Percentiles rank a stretch among this genome's conserved stretches.
Conservation (phyloP, 108 stramenopile genomes). For the Cylindrotheca closterium region DNA sequence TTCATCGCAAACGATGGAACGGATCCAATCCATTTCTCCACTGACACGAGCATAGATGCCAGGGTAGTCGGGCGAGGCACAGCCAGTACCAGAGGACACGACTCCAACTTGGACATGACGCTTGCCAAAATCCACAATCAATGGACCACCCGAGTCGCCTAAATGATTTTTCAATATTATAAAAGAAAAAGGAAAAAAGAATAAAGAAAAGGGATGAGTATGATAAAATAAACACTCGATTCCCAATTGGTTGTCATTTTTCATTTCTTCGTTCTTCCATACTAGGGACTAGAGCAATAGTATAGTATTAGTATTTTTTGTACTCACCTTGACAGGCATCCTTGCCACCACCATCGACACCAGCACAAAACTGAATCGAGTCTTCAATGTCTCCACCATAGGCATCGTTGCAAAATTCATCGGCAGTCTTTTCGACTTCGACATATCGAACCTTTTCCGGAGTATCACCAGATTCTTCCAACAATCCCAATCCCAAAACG, state of each 20-base stretch:
- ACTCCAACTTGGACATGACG: slow-evolving; percentile 13
- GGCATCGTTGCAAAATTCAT: slow-evolving; percentile 13
- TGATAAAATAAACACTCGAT: too few species aligned
- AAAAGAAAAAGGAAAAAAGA: too few species aligned
- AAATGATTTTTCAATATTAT: too few species aligned
- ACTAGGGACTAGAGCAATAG: too few species aligned
- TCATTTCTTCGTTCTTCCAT: too few species aligned
- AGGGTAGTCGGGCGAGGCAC: slow-evolving; percentile 23
- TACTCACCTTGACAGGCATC: slow-evolving; percentile 52
- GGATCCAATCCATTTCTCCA: slow-evolving; percentile 65
- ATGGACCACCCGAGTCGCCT: slow-evolving; percentile 55
- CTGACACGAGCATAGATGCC: slow-evolving; percentile 68
- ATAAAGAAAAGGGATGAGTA: too few species aligned
- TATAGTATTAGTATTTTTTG: too few species aligned
- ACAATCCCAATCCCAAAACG: slow-evolving; percentile 41
- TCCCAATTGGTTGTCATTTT: too few species aligned
- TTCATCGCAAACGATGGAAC: slow-evolving; percentile 36
- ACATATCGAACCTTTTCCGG: slow-evolving; percentile 30
- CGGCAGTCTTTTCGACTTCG: slow-evolving; percentile 11
- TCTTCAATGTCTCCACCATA: slow-evolving; percentile 5
- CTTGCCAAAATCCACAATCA: slow-evolving; percentile 14
- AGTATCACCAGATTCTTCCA: background rate
- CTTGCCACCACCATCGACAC: slow-evolving; percentile 8
- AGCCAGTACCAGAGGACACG: slow-evolving; percentile 19
- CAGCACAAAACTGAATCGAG: slow-evolving; percentile 9